These are phyloP conservation scores for Terana coerulea DNA, from an alignment of 768 basidiomycete species.

Conservation along the genomic window DNA sequence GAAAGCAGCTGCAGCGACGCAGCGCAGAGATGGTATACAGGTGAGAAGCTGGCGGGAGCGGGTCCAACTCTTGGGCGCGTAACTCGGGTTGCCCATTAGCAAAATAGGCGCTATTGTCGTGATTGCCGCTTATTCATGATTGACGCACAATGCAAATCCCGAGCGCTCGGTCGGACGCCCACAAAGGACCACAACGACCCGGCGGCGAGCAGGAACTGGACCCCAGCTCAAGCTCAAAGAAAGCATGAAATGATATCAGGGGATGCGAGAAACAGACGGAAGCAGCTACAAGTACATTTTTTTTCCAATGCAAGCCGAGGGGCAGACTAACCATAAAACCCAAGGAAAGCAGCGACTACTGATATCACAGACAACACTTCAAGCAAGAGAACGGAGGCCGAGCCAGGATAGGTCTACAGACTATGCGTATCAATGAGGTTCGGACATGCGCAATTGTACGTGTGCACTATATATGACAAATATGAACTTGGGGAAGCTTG, in stretches of 20 bases:
- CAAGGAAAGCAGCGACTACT: slow-evolving; percentile 12
- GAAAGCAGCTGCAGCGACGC: slow-evolving; percentile 4
- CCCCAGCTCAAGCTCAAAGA: too few relatives aligned
- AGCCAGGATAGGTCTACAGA: slow-evolving; percentile 15
- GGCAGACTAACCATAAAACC: slow-evolving; percentile 12
- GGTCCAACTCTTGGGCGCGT: neutral
- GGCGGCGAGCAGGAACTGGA: too few relatives aligned
- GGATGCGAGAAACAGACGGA: too few relatives aligned
- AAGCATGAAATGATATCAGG: too few relatives aligned
- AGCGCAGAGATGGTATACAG: slow-evolving; percentile 6
- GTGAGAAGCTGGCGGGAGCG: neutral
- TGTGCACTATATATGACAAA: slow-evolving; percentile 1
- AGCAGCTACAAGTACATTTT: slow-evolving; percentile 16
- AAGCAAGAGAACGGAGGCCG: slow-evolving; percentile 24
- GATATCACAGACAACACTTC: slow-evolving; percentile 14
- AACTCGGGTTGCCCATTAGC: neutral
- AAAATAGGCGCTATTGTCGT: neutral
- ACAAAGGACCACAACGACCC: too few relatives aligned
- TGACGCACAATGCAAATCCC: too few relatives aligned
- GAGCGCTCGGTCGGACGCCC: too few relatives aligned
- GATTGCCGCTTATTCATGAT: neutral
- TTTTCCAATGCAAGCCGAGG: slow-evolving; percentile 11
- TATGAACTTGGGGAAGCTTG: too few relatives aligned
- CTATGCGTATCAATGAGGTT: slow-evolving; percentile 7
- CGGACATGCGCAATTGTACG: slow-evolving; percentile 1